Conservation (phyloP, 2,329 filamentous ascomycete genomes). For the Talaromyces sp. region DNA sequence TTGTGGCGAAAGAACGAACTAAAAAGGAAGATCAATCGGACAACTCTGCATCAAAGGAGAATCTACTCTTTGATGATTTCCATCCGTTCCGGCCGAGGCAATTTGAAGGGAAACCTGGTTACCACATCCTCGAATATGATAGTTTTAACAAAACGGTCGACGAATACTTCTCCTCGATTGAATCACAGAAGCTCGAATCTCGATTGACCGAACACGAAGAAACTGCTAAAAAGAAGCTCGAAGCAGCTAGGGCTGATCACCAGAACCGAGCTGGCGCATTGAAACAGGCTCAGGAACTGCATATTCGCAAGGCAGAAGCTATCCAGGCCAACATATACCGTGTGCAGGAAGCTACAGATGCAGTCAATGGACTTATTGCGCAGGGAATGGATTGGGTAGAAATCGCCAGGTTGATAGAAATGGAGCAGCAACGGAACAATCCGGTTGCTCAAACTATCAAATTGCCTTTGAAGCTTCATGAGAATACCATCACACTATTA, state of each 20-base stretch:
- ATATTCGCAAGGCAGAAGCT: conserved; percentile 81
- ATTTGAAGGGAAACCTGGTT: conserved; percentile 63
- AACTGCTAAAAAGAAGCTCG: conserved; percentile 75
- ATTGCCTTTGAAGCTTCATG: conserved; percentile 80
- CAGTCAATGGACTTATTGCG: conserved; percentile 83
- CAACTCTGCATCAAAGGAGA: conserved; percentile 27
- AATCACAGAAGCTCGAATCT: conserved; percentile 87
- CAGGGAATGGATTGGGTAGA: conserved; percentile 98
- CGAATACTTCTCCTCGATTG: conserved; percentile 94
- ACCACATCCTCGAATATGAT: conserved; percentile 70
- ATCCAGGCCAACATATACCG: conserved; percentile 88
- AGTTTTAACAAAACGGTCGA: conserved; percentile 92
- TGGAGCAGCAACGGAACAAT: conserved; percentile 77
- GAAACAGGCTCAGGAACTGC: conserved; percentile 74
- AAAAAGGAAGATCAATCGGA: conserved; percentile 36
- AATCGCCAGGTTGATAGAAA: conserved; percentile 80
- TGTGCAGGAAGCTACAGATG: conserved; percentile 88
- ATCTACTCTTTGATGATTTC: conserved; percentile 84
- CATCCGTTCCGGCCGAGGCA: conserved; percentile 86
- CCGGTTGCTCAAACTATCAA: conserved; percentile 83
- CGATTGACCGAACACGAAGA: conserved; percentile 77
- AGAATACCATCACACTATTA: conserved; percentile 79
- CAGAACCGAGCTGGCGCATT: conserved; percentile 78
- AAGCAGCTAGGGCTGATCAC: conserved; percentile 80
- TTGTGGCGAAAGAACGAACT: conserved; percentile 65